Evolutionary conservation across 2,329 filamentous ascomycete genomes (phyloP).

Genomic region (Magnaporthiopsis incrustans): DNA sequence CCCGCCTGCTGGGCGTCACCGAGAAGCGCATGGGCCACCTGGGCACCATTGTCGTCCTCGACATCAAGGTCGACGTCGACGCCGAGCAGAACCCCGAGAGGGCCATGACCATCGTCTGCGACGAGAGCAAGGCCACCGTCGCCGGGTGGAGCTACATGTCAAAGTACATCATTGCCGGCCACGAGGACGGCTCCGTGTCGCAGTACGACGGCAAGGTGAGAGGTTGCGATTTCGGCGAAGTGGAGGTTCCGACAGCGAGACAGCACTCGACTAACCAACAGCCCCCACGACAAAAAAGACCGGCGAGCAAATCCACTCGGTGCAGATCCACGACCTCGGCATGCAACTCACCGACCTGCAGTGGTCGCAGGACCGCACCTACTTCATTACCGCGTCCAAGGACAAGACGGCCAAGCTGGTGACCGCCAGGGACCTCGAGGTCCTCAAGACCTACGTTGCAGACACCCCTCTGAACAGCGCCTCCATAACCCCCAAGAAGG

Average conservation of each 20-base stretch:
- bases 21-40: slow-evolving; percentile 98
- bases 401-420: slow-evolving; percentile 96
- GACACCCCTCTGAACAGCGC: slow-evolving; percentile 97
- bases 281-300: slow-evolving; percentile 43
- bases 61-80: slow-evolving; percentile 76
- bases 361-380: slow-evolving; percentile 87
- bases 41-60: slow-evolving; percentile 86
- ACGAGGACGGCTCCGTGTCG: slow-evolving; percentile 91
- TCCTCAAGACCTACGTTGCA: slow-evolving; percentile 85
- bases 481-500: slow-evolving; percentile 88
- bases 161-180: slow-evolving; percentile 95
- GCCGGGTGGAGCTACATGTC: slow-evolving; percentile 91
- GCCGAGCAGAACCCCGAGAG: slow-evolving; percentile 81
- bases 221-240: background rate
- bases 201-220: slow-evolving; percentile 72
- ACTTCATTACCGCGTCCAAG: slow-evolving; percentile 97
- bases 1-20: slow-evolving; percentile 83
- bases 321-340: slow-evolving; percentile 85
- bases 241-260: background rate
- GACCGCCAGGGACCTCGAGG: slow-evolving; percentile 75
- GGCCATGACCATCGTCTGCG: slow-evolving; percentile 79
- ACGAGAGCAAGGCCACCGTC: slow-evolving; percentile 94
- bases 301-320: slow-evolving; percentile 91
- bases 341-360: slow-evolving; percentile 84
- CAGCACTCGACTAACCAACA: background rate